These are phyloP conservation scores for Chaetomium fimeti DNA, from an alignment of 495 filamentous ascomycete genomes.

Conservation along the genomic window DNA sequence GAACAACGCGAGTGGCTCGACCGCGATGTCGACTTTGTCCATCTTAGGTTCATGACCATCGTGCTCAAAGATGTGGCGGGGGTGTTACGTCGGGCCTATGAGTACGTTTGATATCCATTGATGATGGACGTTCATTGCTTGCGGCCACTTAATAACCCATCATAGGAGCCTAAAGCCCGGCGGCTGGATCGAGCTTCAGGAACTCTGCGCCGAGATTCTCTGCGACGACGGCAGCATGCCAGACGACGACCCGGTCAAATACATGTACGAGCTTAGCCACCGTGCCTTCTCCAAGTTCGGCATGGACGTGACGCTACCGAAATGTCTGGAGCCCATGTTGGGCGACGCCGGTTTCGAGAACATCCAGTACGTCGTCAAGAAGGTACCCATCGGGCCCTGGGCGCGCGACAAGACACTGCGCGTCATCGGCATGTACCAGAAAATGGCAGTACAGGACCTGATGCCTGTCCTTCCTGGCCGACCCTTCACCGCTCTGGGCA, in stretches of 20 bases:
- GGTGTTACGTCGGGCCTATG: conserved; percentile 41
- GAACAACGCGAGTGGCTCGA: conserved; percentile 46
- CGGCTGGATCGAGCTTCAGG: conserved; percentile 47
- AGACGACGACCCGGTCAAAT: conserved; percentile 37
- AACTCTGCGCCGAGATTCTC: conserved; percentile 38
- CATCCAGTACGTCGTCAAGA: conserved; percentile 50
- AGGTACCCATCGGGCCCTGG: conserved; percentile 59
- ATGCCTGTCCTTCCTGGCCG: conserved; percentile 52
- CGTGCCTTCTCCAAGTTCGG: conserved; percentile 36
- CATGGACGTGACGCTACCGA: conserved; percentile 51
- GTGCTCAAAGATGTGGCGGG: conserved; percentile 48
- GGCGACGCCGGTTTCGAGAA: conserved; percentile 59
- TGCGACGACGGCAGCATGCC: conserved; percentile 45
- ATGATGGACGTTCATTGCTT: not conserved
- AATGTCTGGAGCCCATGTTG: conserved; percentile 46
- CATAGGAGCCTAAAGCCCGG: conserved; percentile 41
- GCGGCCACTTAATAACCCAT: not conserved
- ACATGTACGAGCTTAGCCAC: conserved; percentile 34
- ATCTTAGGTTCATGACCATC: conserved; percentile 43
- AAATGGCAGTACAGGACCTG: conserved; percentile 51
- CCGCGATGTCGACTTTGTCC: conserved; percentile 41
- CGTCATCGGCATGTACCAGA: conserved; percentile 51
- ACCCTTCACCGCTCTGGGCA: conserved; percentile 46
- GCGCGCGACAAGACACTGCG: conserved; percentile 55
- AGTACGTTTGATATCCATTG: conserved; percentile 30